Evolutionary conservation across 1,139 yeast genomes (phyloP), one percentile per base, ranked within the genome.

Genomic region (Geotrichum phurueaensis): DNA sequence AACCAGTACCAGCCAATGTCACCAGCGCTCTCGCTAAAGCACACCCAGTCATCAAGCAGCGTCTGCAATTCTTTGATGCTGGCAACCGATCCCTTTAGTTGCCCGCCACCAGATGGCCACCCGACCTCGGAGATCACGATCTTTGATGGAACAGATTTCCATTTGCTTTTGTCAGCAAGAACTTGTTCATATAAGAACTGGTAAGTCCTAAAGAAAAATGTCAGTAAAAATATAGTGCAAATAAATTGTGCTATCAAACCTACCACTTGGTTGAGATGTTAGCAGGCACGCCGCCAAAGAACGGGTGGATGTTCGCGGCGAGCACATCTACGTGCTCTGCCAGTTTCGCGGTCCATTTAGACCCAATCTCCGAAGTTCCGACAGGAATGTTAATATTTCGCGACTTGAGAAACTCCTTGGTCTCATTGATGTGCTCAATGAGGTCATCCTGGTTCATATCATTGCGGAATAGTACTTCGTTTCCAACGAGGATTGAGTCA

Each of bases 241-340:
- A 13, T 27, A 15, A 51, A 29, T 49, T 45, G 3, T 10, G 29
- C 23, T 25, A 5, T 6, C 15, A 54, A 12, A 23, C 53, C 23
- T 52, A 57, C 89, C 90, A 85, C 5, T 75, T 68, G 0, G 82
- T 72, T 0, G 88, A 84, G 3, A 71, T 69, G n/a, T 74, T 68
- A 1, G 81, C 87, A 1, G 69, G 66, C 0, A 79, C 80, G 0
- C 91, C 91, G 1, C 84, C 83, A 71, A 85, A 84, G 64, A 86
- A 86, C 2, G 91, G 91, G 71, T 85, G 89, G 7, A 84, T 76
- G 68, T 84, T 86, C 3, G 85, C 84, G 0, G 90, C 91, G 47
- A 84, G 71, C 9, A 85, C 71, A 66, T 86, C 89, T 15, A 84
- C 74, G 51, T 76, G 76, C n/a, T 73, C 60, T 2, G 68, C 70